Base-by-base conservation (phyloP, 306 rosid genomes). In the Coriaria nepalensis region DNA sequence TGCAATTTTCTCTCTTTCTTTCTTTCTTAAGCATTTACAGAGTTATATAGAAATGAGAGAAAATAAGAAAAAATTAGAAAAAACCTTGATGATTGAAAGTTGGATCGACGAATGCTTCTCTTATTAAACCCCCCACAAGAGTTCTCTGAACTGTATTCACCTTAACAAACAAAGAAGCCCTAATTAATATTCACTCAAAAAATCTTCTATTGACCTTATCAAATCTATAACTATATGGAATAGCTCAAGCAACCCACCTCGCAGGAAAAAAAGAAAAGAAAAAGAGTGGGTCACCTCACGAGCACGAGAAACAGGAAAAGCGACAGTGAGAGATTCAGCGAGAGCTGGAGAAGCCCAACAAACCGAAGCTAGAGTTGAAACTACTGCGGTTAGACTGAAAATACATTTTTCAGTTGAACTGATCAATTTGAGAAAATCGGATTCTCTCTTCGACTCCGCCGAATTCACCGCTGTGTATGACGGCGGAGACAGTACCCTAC, bases 91-190 rank as follows among this genome's bases (percentile, higher is more conserved):
- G 84, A 69, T 90, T 90, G 69, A 50, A 90, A 33, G 97, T 90
- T 33, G 97, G 97, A 48, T 90, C 95, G 40, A 90, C 67, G 20
- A 90, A 90, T 38, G 97, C 79, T 72, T 90, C 97, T 42, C 95
- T 74, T 55, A 90, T 84, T 65, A 90, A 77, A 64, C 97, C 92
- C 97, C 97, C 97, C 65, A 90, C 93, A 40, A 90, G 92, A 59
- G 97, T 90, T 72, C 94, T 82, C 56, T 90, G 97, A 57, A 84
- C 97, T 65, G 80, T 77, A 71, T 90, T 90, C 73, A 90, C 97
- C 96, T 87, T 56, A n/a, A 50, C 29, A 77, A 57, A 68, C 11
- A 65, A 62, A 42, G 68, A 41, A 10, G 35, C 57, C 15, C 37
- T 11, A 66, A 43, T 68, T 43, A 64, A 64, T 43, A 47, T 9